Evolutionary conservation across 305 asterid genomes (phyloP).

Genomic region (Withania somnifera): DNA sequence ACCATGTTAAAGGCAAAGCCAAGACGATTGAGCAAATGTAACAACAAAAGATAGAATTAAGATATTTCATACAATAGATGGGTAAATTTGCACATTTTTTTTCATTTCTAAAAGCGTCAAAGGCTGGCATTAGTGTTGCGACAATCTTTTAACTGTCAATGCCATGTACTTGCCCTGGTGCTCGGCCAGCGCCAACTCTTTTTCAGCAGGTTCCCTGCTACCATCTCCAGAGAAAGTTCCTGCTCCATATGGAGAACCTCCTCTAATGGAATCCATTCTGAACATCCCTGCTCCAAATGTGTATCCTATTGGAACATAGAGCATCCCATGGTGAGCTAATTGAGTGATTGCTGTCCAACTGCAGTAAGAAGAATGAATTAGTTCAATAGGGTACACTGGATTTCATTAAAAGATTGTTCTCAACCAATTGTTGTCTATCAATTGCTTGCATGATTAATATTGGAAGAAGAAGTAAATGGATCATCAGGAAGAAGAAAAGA

Average conservation of each 20-base stretch:
- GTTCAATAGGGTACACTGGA: not conserved
- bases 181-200: conserved; percentile 31
- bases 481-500: not conserved
- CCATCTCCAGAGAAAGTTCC: conserved; percentile 36
- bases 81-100: not conserved
- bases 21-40: not conserved
- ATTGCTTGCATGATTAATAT: not conserved
- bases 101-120: not conserved
- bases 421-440: not conserved
- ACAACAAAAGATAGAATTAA: not conserved
- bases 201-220: conserved; percentile 18
- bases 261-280: conserved; percentile 29
- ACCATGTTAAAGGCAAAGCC: not conserved
- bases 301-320: conserved; percentile 62
- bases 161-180: conserved; percentile 39
- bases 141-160: conserved; percentile 16
- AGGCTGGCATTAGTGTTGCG: not conserved
- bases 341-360: conserved; percentile 69
- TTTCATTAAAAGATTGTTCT: not conserved
- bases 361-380: not conserved
- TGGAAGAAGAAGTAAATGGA: not conserved
- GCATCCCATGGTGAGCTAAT: conserved; percentile 62
- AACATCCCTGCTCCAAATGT: conserved; percentile 66
- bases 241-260: conserved; percentile 41
- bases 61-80: not conserved